Evolutionary conservation across 345 rosid genomes (phyloP).

Genomic region (Eucalyptus regnans): DNA sequence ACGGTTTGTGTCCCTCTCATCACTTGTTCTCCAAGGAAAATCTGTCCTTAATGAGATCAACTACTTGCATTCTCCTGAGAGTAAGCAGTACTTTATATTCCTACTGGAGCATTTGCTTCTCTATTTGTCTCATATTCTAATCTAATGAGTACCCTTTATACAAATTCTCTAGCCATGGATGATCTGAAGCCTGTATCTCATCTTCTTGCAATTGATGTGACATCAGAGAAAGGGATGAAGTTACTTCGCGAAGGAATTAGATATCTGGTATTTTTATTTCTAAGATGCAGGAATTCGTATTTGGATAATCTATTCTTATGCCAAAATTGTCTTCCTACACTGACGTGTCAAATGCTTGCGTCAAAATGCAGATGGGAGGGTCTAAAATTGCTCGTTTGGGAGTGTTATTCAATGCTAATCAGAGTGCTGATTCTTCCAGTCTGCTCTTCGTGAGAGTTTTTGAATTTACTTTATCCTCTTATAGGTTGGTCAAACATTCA

Average conservation of each 20-base stretch:
- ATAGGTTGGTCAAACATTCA: slow-evolving; percentile 44
- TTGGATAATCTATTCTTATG: background rate
- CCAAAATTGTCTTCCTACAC: background rate
- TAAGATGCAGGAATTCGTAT: background rate
- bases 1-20: slow-evolving; percentile 53
- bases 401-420: slow-evolving; percentile 50
- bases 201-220: slow-evolving; percentile 77
- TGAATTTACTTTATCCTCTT: slow-evolving; percentile 53
- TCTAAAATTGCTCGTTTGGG: slow-evolving; percentile 81
- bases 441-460: slow-evolving; percentile 63
- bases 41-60: slow-evolving; percentile 49
- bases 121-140: background rate
- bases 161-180: slow-evolving; percentile 49
- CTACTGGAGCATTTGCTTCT: background rate
- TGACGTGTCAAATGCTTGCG: background rate
- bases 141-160: background rate
- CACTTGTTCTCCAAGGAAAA: slow-evolving; percentile 46
- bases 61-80: slow-evolving; percentile 79
- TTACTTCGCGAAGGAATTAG: slow-evolving; percentile 79
- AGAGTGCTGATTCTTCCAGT: slow-evolving; percentile 34
- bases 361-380: slow-evolving; percentile 52
- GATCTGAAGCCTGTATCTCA: slow-evolving; percentile 94
- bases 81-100: slow-evolving; percentile 35
- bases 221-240: slow-evolving; percentile 67
- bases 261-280: slow-evolving; percentile 54